These are phyloP conservation scores for Penicillium sp. DNA, from an alignment of 2,329 filamentous ascomycete species.

Conservation along the genomic window DNA sequence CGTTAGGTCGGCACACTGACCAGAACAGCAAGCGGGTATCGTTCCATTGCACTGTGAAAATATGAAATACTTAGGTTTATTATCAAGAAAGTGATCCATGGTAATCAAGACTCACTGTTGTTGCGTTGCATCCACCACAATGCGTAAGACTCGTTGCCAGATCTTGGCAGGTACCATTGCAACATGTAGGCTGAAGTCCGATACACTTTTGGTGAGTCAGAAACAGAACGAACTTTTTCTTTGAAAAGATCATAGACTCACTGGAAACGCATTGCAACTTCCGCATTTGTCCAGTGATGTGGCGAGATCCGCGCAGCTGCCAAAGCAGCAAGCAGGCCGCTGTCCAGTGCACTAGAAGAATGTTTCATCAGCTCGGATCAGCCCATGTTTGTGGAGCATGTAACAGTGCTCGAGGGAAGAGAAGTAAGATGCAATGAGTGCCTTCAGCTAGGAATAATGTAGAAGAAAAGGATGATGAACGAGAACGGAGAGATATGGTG, in stretches of 20 bases:
- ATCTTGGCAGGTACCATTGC: conserved; percentile 8
- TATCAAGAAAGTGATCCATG: not conserved
- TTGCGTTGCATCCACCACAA: conserved; percentile 8
- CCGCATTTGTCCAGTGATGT: conserved; percentile 9
- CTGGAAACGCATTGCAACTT: conserved; percentile 1
- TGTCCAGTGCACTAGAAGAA: conserved; percentile 12
- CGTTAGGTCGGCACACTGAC: conserved; percentile 5
- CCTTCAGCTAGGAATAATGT: no score
- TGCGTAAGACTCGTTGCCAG: conserved; percentile 1
- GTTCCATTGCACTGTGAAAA: conserved; percentile 2
- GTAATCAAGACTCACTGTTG: not conserved
- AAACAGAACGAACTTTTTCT: not conserved
- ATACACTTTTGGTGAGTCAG: conserved; percentile 4
- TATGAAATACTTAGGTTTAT: not conserved
- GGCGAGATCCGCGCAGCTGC: conserved; percentile 13
- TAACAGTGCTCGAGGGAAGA: not conserved
- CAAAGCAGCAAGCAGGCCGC: conserved; percentile 14
- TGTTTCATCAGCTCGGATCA: not conserved
- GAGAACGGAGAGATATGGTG: no score
- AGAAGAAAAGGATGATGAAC: no score
- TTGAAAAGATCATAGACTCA: not conserved
- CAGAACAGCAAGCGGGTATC: conserved; percentile 8
- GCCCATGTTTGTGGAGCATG: not conserved
- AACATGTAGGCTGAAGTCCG: conserved; percentile 9
- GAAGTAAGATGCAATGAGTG: not conserved